phyloP scores from a whole-genome alignment of 305 asterid species.

The Fraxinus baroniana region DNA sequence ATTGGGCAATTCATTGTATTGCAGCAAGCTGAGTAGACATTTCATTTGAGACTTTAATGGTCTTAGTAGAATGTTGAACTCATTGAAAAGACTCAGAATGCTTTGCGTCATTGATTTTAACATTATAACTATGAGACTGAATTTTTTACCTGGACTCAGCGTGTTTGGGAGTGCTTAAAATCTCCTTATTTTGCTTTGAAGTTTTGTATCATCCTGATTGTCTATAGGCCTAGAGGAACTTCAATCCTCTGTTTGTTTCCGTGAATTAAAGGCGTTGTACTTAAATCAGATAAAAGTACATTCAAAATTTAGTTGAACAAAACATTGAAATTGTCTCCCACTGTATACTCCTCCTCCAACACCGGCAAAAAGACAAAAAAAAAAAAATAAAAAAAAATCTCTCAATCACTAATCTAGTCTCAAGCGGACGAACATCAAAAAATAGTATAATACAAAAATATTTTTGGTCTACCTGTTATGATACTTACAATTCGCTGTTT shows the following conservation, averaged over 20 bases:
- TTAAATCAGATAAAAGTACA: background rate
- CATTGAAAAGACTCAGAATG: background rate
- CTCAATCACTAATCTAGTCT: background rate
- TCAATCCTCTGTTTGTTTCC: background rate
- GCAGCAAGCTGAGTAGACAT: background rate
- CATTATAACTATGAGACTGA: background rate
- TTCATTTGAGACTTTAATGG: background rate
- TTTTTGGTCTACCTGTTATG: background rate
- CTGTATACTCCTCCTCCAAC: background rate
- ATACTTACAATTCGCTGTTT: background rate
- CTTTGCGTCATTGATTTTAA: background rate
- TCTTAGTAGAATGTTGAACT: background rate
- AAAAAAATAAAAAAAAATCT: no score
- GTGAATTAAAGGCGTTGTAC: background rate
- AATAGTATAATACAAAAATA: background rate
- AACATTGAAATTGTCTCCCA: background rate
- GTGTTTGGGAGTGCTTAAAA: background rate
- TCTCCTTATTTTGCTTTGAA: background rate
- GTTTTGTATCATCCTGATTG: background rate
- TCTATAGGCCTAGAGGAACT: background rate
- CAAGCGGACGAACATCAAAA: background rate
- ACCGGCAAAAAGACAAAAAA: background rate
- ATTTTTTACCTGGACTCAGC: background rate
- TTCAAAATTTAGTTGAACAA: background rate
- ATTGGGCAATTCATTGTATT: background rate